Evolutionary conservation across 768 basidiomycete genomes (phyloP), one percentile per base, ranked within the genome.

Genomic region (Lyophyllum shimeji): DNA sequence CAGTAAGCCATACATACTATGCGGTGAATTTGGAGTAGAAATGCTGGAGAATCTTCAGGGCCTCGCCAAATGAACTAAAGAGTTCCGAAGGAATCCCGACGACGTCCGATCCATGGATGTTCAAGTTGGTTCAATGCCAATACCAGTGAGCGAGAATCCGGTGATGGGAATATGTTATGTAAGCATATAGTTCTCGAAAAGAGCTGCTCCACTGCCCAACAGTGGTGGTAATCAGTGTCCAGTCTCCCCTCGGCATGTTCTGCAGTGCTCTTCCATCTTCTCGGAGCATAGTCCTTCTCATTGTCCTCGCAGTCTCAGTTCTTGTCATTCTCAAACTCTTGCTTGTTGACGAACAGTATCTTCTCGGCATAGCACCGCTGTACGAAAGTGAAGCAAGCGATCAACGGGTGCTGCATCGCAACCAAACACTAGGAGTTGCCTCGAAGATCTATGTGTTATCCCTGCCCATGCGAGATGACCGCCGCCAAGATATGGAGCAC

Each of bases 401-500:
- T 29, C 56, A 31, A 40, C 25, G 25, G 20, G 13, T 20, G 21
- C 12, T 33, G 23, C 34, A 23, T 21, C 39, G 18, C 3, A 58
- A 57, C 34, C 9, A 54, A 49, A 62, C 66, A 17, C 69, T 83
- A 6, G 75, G 74, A 29, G 62, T 80, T 27, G 71, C 77, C 15
- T 69, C 73, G 4, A 62, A 71, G 8, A 74, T 82, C 50, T 85
- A 81, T 59, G 81, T 90, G 0, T 63, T 90, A 40, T 86, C 85
- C 23, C 82, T 89, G 25, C 78, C 81, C 8, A 69, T 65, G 24
- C 79, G 89, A 27, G 61, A 61, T 17, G 86, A 87, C 57, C 74
- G 89, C 23, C 79, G 81, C 13, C 57, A 65, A 18, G 73, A 82
- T 46, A 89, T 89, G 86, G 82, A 86, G 50, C 60, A 57, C 17